Evolutionary conservation across 176 grass and related monocot genomes (phyloP).

Genomic region (Areca catechu): DNA sequence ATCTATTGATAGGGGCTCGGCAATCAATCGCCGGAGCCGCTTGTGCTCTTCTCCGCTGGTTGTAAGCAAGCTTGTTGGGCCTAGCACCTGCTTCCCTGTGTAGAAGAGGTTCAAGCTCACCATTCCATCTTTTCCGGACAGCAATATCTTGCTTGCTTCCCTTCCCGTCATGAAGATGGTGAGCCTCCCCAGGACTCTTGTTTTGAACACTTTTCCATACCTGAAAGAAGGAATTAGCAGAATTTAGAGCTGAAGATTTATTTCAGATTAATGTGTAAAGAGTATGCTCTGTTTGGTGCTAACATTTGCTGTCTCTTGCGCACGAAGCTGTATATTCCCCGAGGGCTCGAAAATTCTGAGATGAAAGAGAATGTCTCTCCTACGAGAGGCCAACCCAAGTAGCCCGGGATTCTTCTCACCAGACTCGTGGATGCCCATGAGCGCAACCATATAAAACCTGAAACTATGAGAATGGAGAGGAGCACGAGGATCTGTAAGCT

Average conservation of each 20-base stretch:
- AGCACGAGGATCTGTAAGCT: too few relatives aligned
- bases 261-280: too few relatives aligned
- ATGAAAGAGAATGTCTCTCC: constrained; percentile 65
- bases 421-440: constrained; percentile 15
- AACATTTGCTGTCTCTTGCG: constrained; percentile 36
- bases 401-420: constrained; percentile 42
- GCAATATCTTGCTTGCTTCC: constrained; percentile 55
- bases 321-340: constrained; percentile 59
- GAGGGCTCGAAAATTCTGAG: constrained; percentile 43
- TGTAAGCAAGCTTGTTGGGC: constrained; percentile 53
- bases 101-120: constrained; percentile 69
- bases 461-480: too few relatives aligned
- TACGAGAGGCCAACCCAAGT: constrained; percentile 48
- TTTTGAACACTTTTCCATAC: constrained; percentile 73
- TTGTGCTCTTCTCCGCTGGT: constrained; percentile 63
- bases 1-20: constrained; percentile 51
- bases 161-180: constrained; percentile 61
- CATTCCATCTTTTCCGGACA: constrained; percentile 62
- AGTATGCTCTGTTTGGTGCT: too few relatives aligned
- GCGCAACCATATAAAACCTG: constrained; percentile 22
- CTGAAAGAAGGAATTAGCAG: constrained; percentile 11
- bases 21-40: constrained; percentile 49
- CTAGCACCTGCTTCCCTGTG: constrained; percentile 61
- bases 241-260: too few relatives aligned
- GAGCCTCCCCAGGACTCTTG: constrained; percentile 41